Conservation (phyloP, 202 grass and related monocot species). For the Eragrostis tef region DNA sequence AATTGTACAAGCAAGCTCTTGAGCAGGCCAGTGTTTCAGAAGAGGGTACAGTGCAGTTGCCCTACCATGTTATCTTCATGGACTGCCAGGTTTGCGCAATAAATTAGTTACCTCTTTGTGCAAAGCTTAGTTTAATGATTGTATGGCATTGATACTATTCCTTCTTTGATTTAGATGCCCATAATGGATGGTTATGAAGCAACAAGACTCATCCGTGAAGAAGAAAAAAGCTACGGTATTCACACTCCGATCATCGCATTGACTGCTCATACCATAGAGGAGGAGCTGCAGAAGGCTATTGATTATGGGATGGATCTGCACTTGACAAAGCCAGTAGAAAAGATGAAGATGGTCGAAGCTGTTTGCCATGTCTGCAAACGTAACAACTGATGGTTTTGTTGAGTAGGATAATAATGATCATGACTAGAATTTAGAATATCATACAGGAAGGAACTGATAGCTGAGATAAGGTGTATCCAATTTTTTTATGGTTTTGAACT, state of each 20-base stretch:
- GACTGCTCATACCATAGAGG: conserved; percentile 53
- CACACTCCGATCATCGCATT: conserved; percentile 67
- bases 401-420: conserved; percentile 13
- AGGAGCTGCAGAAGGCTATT: conserved; percentile 47
- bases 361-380: conserved; percentile 25
- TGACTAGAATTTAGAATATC: background rate
- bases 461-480: no score
- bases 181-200: conserved; percentile 82
- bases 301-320: conserved; percentile 65
- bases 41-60: conserved; percentile 18
- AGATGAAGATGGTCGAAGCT: conserved; percentile 40
- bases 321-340: conserved; percentile 62
- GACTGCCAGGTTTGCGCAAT: conserved; percentile 73
- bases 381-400: background rate
- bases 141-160: background rate
- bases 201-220: conserved; percentile 62
- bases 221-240: conserved; percentile 57
- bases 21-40: conserved; percentile 5
- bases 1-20: conserved; percentile 60
- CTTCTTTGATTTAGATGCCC: conserved; percentile 61
- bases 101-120: background rate
- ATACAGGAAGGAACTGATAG: background rate
- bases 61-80: conserved; percentile 74
- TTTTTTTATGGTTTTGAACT: background rate
- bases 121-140: background rate